Evolutionary conservation across 2,329 filamentous ascomycete genomes (phyloP).

Genomic region (Sporothrix dimorphospora): DNA sequence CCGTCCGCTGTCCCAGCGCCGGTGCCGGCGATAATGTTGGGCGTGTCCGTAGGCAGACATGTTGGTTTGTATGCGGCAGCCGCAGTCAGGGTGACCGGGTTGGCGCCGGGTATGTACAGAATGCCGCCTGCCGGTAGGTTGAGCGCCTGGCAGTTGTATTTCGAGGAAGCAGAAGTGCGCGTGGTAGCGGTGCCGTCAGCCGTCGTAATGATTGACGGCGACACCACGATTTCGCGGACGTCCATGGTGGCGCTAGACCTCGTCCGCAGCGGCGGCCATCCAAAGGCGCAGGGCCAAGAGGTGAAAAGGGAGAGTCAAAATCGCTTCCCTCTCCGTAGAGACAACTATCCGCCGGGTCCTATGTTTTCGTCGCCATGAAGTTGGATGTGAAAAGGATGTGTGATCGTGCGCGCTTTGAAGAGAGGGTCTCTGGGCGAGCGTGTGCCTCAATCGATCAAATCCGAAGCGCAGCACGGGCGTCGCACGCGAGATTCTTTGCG

Average conservation of each 20-base stretch:
- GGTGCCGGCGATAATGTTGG: conserved; percentile 45
- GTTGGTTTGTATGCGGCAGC: conserved; percentile 63
- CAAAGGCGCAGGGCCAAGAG: conserved; percentile 26
- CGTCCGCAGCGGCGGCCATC: conserved; percentile 37
- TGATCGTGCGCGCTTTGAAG: background rate
- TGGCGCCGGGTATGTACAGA: conserved; percentile 55
- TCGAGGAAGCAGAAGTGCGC: conserved; percentile 3
- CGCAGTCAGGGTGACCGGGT: conserved; percentile 61
- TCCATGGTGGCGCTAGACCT: conserved; percentile 33
- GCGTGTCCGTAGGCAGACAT: conserved; percentile 51
- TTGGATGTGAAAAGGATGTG: background rate
- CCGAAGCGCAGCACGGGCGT: background rate
- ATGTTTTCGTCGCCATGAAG: conserved; percentile 22
- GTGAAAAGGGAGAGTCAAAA: background rate
- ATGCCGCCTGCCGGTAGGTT: conserved; percentile 51
- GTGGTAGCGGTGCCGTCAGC: conserved; percentile 11
- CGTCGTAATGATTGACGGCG: conserved; percentile 25
- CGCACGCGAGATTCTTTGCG: background rate
- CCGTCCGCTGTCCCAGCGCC: background rate
- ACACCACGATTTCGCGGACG: conserved; percentile 28
- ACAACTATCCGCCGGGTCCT: conserved; percentile 6
- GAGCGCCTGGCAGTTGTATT: conserved; percentile 44
- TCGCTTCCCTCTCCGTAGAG: conserved; percentile 1
- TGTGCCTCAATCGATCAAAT: background rate
- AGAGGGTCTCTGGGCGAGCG: background rate